Evolutionary conservation across 495 filamentous ascomycete species (phyloP).

Genomic region (Clavariopsis aquatica): DNA sequence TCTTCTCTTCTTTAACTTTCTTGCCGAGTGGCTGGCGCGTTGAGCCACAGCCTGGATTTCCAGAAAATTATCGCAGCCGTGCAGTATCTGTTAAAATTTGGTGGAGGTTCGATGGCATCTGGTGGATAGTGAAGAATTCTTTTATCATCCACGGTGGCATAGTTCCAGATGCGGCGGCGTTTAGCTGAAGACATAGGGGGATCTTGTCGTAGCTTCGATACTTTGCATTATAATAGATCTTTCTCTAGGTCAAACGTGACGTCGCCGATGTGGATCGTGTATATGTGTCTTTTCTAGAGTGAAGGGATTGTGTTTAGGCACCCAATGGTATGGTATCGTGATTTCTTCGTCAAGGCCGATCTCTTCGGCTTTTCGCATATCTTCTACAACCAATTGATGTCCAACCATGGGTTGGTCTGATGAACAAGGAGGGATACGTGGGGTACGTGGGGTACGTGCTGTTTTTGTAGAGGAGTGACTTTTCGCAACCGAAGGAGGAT

Average conservation of each 20-base stretch:
- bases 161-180: not conserved
- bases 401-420: too few species aligned
- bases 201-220: constrained; percentile 10
- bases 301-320: not conserved
- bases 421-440: too few species aligned
- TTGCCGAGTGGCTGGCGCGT: not conserved
- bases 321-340: not conserved
- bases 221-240: constrained; percentile 9
- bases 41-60: not conserved
- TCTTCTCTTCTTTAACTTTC: not conserved
- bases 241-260: not conserved
- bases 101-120: not conserved
- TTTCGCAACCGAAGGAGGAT: too few species aligned
- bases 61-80: not conserved
- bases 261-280: not conserved
- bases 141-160: constrained; percentile 7
- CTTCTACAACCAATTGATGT: too few species aligned
- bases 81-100: not conserved
- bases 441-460: too few species aligned
- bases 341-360: too few species aligned
- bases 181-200: not conserved
- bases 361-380: too few species aligned
- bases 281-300: not conserved
- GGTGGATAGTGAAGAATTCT: constrained; percentile 3
- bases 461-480: too few species aligned